Evolutionary conservation across 768 basidiomycete genomes (phyloP), one percentile per base, ranked within the genome.

Genomic region (Tylopilus sp.): DNA sequence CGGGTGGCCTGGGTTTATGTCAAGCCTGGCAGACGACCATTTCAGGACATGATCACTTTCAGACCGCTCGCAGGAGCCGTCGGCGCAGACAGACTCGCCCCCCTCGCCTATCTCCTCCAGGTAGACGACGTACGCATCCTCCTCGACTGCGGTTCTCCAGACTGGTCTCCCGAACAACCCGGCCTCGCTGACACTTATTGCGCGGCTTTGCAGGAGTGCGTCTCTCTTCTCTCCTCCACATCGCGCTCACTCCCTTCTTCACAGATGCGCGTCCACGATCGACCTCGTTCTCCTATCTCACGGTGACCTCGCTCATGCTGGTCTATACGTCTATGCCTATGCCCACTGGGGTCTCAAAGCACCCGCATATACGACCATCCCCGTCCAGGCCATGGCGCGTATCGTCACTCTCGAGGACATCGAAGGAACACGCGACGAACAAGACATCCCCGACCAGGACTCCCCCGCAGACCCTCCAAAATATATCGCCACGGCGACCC

Each of bases 201-300:
- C 59, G 67, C 80, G 49, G 70, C 79, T 28, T 71, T 92, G 39
- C 78, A 78, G 73, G 79, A 86, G 87, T 91, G 59, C 56, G 82
- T 79, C 13, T 28, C 17, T 10, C 13, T 4, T 18, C 44, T 44
- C n/a, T 40, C 26, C 8, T 17, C 22, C 44, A 44, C 18, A 18
- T 40, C 11, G 39, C 15, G 48, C 50, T 54, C 45, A 58, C 44
- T 31, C 35, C 12, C 26, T 31, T 43, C 23, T 15, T 35, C 36
- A 6, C 39, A 40, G 69, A 93, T 72, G 78, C 59, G 86, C 94
- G 0, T 85, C 94, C 2, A 77, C 83, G 6, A 73, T 98, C 51
- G 90, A 93, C 67, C 83, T 99, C 41, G 91, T 98, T 25, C 79
- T 99, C 20, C 79, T 98, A 43, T 97, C 95, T 0, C 94, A 98